These are phyloP conservation scores for Sphagnum magellanicum DNA, from an alignment of 228 moss, liverwort and hornwort species.

Conservation along the genomic window DNA sequence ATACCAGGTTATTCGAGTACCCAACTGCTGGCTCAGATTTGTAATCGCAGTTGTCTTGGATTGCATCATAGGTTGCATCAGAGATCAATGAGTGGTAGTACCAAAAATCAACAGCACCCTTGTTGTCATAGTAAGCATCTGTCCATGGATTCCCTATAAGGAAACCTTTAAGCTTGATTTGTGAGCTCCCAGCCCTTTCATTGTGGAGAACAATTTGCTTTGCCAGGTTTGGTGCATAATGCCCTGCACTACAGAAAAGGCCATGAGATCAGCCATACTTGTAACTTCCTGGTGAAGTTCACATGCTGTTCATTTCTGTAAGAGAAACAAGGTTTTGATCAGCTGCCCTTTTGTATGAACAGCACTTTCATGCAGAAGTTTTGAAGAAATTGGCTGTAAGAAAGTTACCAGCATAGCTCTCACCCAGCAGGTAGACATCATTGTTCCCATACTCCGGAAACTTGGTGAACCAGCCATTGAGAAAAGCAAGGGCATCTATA, in stretches of 20 bases:
- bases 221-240: constrained; percentile 69
- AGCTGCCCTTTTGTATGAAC: background rate
- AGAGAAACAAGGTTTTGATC: background rate
- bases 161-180: constrained; percentile 71
- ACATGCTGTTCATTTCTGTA: background rate
- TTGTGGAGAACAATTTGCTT: constrained; percentile 59
- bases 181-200: constrained; percentile 8
- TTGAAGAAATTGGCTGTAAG: background rate
- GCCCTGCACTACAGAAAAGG: constrained; percentile 36
- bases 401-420: constrained; percentile 51
- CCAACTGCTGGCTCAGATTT: constrained; percentile 47
- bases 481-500: constrained; percentile 39
- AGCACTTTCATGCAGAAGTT: background rate
- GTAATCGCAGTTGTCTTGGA: constrained; percentile 52
- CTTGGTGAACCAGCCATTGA: constrained; percentile 49
- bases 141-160: constrained; percentile 70
- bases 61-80: constrained; percentile 46
- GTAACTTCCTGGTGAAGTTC: background rate
- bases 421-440: constrained; percentile 44
- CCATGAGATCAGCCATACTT: constrained; percentile 23
- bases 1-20: constrained; percentile 36
- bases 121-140: constrained; percentile 64
- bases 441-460: constrained; percentile 49
- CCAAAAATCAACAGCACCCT: constrained; percentile 60
- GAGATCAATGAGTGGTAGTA: constrained; percentile 59